These are phyloP conservation scores for Mycena rosella DNA, from an alignment of 768 basidiomycete genomes.

Conservation along the genomic window DNA sequence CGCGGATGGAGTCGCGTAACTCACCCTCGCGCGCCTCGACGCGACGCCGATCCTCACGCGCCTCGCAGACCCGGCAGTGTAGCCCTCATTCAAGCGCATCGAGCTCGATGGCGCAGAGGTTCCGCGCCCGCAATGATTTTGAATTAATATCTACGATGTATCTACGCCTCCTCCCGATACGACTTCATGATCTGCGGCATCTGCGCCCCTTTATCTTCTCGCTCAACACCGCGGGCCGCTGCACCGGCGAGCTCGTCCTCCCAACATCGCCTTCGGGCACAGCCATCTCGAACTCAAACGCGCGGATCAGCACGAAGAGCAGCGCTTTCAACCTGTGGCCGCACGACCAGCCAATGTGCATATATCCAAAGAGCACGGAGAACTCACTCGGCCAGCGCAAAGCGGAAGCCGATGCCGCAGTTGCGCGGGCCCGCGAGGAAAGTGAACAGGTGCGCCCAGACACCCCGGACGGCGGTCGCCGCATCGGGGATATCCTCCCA, in stretches of 20 bases:
- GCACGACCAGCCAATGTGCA: not conserved
- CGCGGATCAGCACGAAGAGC: conserved; percentile 54
- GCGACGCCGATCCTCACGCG: not conserved
- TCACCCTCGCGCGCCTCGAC: conserved; percentile 17
- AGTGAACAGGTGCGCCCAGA: conserved; percentile 70
- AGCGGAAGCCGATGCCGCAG: conserved; percentile 78
- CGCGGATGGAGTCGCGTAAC: conserved; percentile 7
- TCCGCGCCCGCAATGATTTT: not conserved
- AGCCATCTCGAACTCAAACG: conserved; percentile 56
- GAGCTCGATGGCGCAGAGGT: conserved; percentile 24
- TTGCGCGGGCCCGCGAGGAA: conserved; percentile 74
- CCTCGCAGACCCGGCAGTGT: not conserved
- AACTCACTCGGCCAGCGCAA: conserved; percentile 66
- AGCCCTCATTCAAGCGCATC: conserved; percentile 7
- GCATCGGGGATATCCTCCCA: conserved; percentile 67
- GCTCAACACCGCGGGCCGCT: not conserved
- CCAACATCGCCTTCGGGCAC: conserved; percentile 4
- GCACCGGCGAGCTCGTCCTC: not conserved
- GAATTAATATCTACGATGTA: not conserved
- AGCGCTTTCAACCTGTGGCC: conserved; percentile 50
- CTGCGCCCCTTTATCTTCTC: not conserved
- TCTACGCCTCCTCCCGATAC: conserved; percentile 2
- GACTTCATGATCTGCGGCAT: conserved; percentile 1
- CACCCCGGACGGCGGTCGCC: conserved; percentile 63
- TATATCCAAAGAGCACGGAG: not conserved